phyloP scores from a whole-genome alignment of 805 yeast species.

The Priceomyces fermenticarens region DNA sequence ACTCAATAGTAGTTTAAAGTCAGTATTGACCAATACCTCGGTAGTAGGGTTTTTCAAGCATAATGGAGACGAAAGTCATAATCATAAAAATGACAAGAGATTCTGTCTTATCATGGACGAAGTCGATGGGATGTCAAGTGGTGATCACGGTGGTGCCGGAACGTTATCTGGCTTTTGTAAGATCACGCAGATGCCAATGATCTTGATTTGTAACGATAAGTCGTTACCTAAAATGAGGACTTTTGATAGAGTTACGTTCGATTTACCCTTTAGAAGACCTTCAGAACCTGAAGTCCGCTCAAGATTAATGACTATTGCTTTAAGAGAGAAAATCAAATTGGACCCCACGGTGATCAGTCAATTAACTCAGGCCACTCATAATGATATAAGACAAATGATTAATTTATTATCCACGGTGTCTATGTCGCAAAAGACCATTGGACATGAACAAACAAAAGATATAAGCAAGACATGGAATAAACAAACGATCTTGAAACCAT shows the following conservation, averaged over 20 bases:
- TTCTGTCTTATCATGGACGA: slow-evolving; percentile 95
- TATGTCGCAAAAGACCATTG: slow-evolving; percentile 63
- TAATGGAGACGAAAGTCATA: slow-evolving; percentile 23
- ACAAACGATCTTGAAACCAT: slow-evolving; percentile 86
- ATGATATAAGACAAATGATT: slow-evolving; percentile 93
- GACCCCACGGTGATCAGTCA: slow-evolving; percentile 81
- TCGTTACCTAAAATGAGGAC: slow-evolving; percentile 94
- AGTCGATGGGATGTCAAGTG: slow-evolving; percentile 99
- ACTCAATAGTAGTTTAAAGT: slow-evolving; percentile 64
- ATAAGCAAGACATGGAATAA: slow-evolving; percentile 79
- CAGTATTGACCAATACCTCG: slow-evolving; percentile 76
- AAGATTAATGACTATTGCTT: slow-evolving; percentile 86
- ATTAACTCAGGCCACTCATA: slow-evolving; percentile 77
- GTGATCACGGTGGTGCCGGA: slow-evolving; percentile 98
- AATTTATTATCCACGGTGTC: slow-evolving; percentile 84
- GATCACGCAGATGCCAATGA: slow-evolving; percentile 84
- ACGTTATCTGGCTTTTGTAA: slow-evolving; percentile 85
- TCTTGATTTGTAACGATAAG: slow-evolving; percentile 90
- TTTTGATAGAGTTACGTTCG: slow-evolving; percentile 78
- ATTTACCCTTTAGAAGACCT: slow-evolving; percentile 86
- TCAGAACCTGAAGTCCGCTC: slow-evolving; percentile 76
- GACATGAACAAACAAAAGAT: slow-evolving; percentile 58
- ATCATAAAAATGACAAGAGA: slow-evolving; percentile 43
- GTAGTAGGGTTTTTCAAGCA: slow-evolving; percentile 70
- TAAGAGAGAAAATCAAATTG: slow-evolving; percentile 74